Evolutionary conservation across 1,284 basidiomycete species (phyloP).

Genomic region (Ceratobasidium sp.): DNA sequence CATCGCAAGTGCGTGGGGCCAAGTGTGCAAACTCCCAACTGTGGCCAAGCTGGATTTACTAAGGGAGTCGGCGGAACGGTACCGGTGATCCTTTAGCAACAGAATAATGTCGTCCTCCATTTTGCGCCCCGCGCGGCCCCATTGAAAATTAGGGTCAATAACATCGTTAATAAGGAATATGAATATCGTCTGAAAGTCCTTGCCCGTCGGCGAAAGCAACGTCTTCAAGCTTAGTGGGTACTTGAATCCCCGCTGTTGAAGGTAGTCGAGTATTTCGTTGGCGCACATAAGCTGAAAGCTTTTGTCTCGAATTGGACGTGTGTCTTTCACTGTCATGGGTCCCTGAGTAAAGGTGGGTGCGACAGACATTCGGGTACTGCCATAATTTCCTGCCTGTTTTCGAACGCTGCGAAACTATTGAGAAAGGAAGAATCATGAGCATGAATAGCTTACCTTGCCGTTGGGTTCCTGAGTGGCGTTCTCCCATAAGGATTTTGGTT

Average conservation of each 20-base stretch:
- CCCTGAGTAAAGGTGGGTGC: constrained; percentile 26
- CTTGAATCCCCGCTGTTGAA: constrained; percentile 66
- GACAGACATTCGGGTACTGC: constrained; percentile 5
- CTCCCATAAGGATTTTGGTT: constrained; percentile 40
- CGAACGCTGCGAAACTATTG: constrained; percentile 1
- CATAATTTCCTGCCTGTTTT: constrained; percentile 12
- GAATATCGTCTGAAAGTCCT: constrained; percentile 82
- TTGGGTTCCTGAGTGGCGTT: constrained; percentile 38
- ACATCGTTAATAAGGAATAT: constrained; percentile 69
- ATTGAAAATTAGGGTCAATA: constrained; percentile 67
- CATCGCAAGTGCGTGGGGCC: constrained; percentile 80
- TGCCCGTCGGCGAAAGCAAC: constrained; percentile 74
- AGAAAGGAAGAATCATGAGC: neutral
- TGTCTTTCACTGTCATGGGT: constrained; percentile 59
- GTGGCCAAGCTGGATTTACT: constrained; percentile 83
- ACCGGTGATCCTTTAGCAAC: constrained; percentile 72
- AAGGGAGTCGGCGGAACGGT: constrained; percentile 74
- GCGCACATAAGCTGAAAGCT: constrained; percentile 74
- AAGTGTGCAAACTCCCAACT: constrained; percentile 81
- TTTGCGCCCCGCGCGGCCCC: constrained; percentile 57
- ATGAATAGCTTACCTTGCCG: constrained; percentile 20
- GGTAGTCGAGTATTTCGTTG: constrained; percentile 72
- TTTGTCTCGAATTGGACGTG: constrained; percentile 73
- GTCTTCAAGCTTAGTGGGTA: constrained; percentile 57
- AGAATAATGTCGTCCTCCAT: constrained; percentile 83